Percentiles rank a stretch among this genome's conserved stretches.
Evolutionary conservation across 1,284 basidiomycete genomes (phyloP).

Genomic region (Cutaneotrichosporon daszewskae): DNA sequence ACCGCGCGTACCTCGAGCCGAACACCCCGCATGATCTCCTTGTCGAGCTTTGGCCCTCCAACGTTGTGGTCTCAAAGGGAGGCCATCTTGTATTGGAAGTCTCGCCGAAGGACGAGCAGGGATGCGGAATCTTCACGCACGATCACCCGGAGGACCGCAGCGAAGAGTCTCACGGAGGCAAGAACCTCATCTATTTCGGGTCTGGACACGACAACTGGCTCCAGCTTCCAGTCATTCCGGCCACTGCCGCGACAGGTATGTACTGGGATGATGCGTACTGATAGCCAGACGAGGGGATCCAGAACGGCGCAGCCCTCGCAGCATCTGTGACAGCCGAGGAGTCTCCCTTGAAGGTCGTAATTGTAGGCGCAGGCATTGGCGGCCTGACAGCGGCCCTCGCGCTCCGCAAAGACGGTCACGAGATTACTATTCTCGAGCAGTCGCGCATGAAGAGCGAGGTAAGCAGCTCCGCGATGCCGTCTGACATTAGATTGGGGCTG

Average conservation of each 20-base stretch:
- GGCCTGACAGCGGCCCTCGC: no score
- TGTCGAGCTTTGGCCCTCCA: constrained; percentile 43
- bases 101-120: constrained; percentile 14
- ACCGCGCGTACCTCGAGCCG: constrained; percentile 25
- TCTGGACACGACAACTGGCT: constrained; percentile 9
- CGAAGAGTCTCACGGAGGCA: constrained; percentile 10
- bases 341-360: no score
- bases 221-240: constrained; percentile 13
- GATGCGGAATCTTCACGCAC: constrained; percentile 28
- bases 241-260: no score
- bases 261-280: no score
- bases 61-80: constrained; percentile 29
- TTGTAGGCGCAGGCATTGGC: no score
- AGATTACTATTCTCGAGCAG: no score
- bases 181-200: constrained; percentile 12
- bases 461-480: no score
- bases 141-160: constrained; percentile 26
- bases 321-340: no score
- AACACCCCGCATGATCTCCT: constrained; percentile 24
- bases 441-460: no score
- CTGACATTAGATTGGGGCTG: constrained; percentile 37
- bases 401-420: no score
- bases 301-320: no score
- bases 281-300: no score
- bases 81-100: constrained; percentile 33